phyloP scores from a whole-genome alignment of 768 basidiomycete genomes.

The Rubroboletus pulcherrimus region DNA sequence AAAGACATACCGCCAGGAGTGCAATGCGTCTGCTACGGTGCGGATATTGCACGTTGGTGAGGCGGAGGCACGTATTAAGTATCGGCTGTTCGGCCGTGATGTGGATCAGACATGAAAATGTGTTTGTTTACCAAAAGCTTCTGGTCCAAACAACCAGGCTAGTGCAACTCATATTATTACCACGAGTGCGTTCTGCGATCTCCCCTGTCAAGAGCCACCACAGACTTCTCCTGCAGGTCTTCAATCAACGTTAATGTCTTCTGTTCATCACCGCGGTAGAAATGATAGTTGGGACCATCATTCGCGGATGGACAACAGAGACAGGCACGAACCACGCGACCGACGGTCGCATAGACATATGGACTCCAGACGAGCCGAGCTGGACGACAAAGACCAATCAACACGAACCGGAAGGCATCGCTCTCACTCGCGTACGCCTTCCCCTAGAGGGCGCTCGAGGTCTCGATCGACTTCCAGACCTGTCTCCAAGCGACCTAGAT shows the following conservation, averaged over 20 bases:
- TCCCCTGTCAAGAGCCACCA: not conserved
- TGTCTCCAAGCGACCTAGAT: slow-evolving; percentile 9
- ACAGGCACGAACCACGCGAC: slow-evolving; percentile 18
- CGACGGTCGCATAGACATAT: slow-evolving; percentile 16
- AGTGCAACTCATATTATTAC: not conserved
- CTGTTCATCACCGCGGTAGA: slow-evolving; percentile 21
- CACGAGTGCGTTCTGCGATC: not conserved
- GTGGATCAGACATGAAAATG: slow-evolving; percentile 15
- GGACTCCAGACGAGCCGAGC: slow-evolving; percentile 11
- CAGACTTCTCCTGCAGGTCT: not conserved
- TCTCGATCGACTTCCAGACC: slow-evolving; percentile 28
- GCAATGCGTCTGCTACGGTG: slow-evolving; percentile 22
- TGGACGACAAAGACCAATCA: slow-evolving; percentile 6
- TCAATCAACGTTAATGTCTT: slow-evolving; percentile 16
- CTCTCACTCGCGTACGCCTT: slow-evolving; percentile 24
- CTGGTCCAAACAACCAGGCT: slow-evolving; percentile 26
- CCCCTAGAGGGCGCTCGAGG: slow-evolving; percentile 19
- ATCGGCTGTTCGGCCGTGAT: slow-evolving; percentile 20
- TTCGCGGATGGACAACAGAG: slow-evolving; percentile 11
- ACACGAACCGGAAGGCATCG: slow-evolving; percentile 3
- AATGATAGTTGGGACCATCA: slow-evolving; percentile 19
- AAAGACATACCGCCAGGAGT: not conserved
- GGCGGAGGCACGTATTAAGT: slow-evolving; percentile 8
- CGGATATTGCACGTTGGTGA: slow-evolving; percentile 24
- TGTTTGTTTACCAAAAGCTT: slow-evolving; percentile 28